Evolutionary conservation across 2,329 filamentous ascomycete genomes (phyloP).

Genomic region (Orbilia brochopaga): DNA sequence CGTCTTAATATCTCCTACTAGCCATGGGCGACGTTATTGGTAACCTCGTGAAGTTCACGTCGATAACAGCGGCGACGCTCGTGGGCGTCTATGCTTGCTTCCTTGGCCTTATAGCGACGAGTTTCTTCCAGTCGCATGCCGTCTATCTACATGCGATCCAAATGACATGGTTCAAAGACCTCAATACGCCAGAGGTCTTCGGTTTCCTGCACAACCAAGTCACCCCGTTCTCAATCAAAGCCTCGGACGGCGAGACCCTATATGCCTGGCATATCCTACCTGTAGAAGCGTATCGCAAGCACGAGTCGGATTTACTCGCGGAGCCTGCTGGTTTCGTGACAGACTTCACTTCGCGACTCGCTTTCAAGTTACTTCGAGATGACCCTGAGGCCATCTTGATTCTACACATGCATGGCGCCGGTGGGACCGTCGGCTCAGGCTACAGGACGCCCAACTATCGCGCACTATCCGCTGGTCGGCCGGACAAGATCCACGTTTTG

Average conservation of each 20-base stretch:
- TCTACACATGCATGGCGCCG: slow-evolving; percentile 65
- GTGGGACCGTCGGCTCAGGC: slow-evolving; percentile 65
- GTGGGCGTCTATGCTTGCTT: slow-evolving; percentile 60
- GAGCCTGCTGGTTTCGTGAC: slow-evolving; percentile 58
- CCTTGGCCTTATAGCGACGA: slow-evolving; percentile 60
- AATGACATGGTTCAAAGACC: slow-evolving; percentile 65
- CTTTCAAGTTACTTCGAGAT: slow-evolving; percentile 61
- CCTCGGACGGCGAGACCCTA: slow-evolving; percentile 59
- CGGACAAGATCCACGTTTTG: slow-evolving; percentile 65
- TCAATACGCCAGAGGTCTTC: slow-evolving; percentile 62
- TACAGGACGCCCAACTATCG: slow-evolving; percentile 66
- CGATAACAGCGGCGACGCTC: slow-evolving; percentile 53
- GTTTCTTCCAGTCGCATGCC: slow-evolving; percentile 64
- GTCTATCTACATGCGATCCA: slow-evolving; percentile 65
- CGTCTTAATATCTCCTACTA: not conserved
- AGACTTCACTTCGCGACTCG: slow-evolving; percentile 57
- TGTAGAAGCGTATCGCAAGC: slow-evolving; percentile 60
- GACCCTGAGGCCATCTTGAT: slow-evolving; percentile 61
- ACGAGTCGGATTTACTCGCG: slow-evolving; percentile 58
- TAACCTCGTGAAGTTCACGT: slow-evolving; percentile 30
- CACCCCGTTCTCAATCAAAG: slow-evolving; percentile 61
- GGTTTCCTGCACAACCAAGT: slow-evolving; percentile 63
- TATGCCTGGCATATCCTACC: slow-evolving; percentile 64
- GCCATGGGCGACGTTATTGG: slow-evolving; percentile 12
- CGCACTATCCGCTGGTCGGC: slow-evolving; percentile 62